phyloP scores from a whole-genome alignment of 768 basidiomycete genomes.

The Tubosaeta brunneosetosa region DNA sequence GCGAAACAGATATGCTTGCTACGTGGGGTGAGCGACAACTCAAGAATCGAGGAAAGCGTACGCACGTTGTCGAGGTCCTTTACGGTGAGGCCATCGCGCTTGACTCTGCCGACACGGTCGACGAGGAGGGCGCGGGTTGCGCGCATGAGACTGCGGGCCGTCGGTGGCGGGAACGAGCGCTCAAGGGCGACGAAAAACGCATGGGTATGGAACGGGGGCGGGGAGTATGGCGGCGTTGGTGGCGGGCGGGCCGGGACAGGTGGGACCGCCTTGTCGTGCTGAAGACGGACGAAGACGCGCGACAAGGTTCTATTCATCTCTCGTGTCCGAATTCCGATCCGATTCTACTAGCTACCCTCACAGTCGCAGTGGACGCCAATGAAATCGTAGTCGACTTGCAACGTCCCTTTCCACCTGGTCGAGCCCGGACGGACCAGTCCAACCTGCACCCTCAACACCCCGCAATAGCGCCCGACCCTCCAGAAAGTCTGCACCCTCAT shows the following conservation, averaged over 20 bases:
- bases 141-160: constrained; percentile 77
- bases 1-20: constrained; percentile 95
- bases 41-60: not conserved
- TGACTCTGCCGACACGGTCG: constrained; percentile 67
- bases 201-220: constrained; percentile 82
- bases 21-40: not conserved
- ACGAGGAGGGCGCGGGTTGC: constrained; percentile 77
- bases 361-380: constrained; percentile 64
- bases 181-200: constrained; percentile 68
- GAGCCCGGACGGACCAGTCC: constrained; percentile 25
- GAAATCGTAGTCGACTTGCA: constrained; percentile 47
- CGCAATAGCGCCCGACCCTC: constrained; percentile 53
- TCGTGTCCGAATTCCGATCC: constrained; percentile 16
- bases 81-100: constrained; percentile 62
- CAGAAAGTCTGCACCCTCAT: constrained; percentile 30
- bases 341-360: constrained; percentile 23
- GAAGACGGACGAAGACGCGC: constrained; percentile 14
- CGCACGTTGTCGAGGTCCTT: constrained; percentile 83
- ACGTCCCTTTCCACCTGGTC: constrained; percentile 59
- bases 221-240: constrained; percentile 39
- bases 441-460: constrained; percentile 27
- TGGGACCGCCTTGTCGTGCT: constrained; percentile 14
- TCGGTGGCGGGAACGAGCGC: constrained; percentile 66
- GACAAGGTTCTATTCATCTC: constrained; percentile 1
- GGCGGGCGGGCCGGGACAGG: constrained; percentile 17